Conservation (phyloP, 1,284 basidiomycete genomes). For the Boletus sp. region DNA sequence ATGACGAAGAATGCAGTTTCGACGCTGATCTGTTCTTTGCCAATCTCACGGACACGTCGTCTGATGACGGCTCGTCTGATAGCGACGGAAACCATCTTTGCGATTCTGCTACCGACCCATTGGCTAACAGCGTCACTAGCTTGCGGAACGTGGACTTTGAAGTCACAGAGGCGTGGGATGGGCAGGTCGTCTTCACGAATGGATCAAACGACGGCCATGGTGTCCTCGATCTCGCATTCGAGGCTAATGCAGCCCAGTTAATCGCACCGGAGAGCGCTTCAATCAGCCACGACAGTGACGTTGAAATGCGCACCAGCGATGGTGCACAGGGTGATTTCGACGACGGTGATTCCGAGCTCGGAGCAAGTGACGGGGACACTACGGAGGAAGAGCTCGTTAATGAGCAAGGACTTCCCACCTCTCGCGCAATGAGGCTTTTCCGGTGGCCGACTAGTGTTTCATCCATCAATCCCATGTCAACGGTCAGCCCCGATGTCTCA, state of each 20-base stretch:
- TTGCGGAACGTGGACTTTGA: constrained; percentile 48
- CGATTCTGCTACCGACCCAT: constrained; percentile 38
- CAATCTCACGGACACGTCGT: constrained; percentile 55
- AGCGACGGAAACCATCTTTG: constrained; percentile 32
- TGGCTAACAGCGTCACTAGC: constrained; percentile 34
- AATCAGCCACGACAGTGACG: constrained; percentile 32
- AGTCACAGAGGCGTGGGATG: constrained; percentile 67
- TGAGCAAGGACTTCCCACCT: constrained; percentile 64
- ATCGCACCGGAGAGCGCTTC: constrained; percentile 39
- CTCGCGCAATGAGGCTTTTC: constrained; percentile 68
- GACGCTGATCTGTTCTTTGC: constrained; percentile 78
- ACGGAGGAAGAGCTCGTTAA: constrained; percentile 79
- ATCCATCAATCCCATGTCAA: constrained; percentile 71
- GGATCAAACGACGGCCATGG: constrained; percentile 50
- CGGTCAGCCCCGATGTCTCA: constrained; percentile 53
- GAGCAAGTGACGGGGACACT: constrained; percentile 51
- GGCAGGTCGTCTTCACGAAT: constrained; percentile 65
- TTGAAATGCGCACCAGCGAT: constrained; percentile 43
- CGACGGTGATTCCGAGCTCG: constrained; percentile 40
- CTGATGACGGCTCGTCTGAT: constrained; percentile 37
- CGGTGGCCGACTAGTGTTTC: constrained; percentile 56
- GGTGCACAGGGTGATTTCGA: constrained; percentile 32
- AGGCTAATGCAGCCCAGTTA: constrained; percentile 46
- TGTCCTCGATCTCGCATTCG: constrained; percentile 55
- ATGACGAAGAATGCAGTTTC: constrained; percentile 68